phyloP scores from a whole-genome alignment of 495 filamentous ascomycete species.

The Xylaria longipes region DNA sequence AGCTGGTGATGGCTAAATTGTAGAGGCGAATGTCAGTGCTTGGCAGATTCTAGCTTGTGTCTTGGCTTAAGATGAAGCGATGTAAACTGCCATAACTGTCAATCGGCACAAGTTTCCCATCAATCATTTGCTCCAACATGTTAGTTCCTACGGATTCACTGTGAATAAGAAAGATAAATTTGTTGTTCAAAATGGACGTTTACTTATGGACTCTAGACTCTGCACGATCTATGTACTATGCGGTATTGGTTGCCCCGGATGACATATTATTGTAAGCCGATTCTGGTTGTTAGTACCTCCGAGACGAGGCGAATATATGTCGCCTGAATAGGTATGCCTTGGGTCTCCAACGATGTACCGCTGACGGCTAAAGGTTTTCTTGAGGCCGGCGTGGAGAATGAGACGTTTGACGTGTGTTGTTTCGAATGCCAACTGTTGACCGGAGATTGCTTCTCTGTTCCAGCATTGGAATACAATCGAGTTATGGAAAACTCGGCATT shows the following conservation, averaged over 20 bases:
- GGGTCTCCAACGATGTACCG: no score
- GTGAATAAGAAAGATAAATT: neutral
- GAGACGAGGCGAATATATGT: neutral
- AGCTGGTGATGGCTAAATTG: no score
- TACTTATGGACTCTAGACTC: neutral
- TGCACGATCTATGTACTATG: neutral
- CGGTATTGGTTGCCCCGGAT: neutral
- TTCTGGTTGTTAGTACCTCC: neutral
- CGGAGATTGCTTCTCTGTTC: neutral
- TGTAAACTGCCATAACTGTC: neutral
- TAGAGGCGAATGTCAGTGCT: no score
- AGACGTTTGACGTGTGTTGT: neutral
- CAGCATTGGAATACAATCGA: neutral
- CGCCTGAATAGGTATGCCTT: neutral
- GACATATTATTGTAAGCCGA: neutral
- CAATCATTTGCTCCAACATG: neutral
- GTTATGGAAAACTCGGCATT: neutral
- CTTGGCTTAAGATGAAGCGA: neutral
- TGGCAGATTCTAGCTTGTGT: neutral
- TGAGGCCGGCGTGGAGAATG: no score
- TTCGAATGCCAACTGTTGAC: neutral
- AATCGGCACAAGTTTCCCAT: conserved; percentile 1
- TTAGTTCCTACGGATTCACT: neutral
- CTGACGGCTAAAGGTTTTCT: no score
- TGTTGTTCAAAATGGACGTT: neutral